These are phyloP conservation scores for Polytolypa hystricis DNA, from an alignment of 2,329 filamentous ascomycete genomes.

Conservation along the genomic window DNA sequence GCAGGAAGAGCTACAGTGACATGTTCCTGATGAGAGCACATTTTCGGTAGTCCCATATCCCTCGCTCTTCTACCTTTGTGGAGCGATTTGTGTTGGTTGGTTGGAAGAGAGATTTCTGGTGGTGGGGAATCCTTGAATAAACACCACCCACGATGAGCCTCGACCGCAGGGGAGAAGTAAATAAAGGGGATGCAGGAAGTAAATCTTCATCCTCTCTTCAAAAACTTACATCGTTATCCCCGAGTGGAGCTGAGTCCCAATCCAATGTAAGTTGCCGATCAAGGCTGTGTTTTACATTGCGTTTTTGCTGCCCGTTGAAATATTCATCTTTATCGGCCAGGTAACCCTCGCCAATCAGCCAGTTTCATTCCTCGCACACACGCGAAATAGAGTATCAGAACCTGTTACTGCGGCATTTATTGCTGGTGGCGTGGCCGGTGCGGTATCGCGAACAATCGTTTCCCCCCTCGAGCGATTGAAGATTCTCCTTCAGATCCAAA, in stretches of 20 bases:
- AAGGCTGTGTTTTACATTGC: no score
- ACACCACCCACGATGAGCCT: constrained; percentile 9
- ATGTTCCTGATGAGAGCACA: no score
- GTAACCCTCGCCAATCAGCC: neutral
- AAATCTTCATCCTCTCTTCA: constrained; percentile 1
- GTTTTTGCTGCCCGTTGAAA: no score
- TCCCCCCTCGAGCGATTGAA: constrained; percentile 92
- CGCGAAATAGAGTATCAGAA: constrained; percentile 48
- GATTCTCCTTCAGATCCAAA: constrained; percentile 96
- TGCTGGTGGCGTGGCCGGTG: constrained; percentile 85
- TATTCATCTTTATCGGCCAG: no score
- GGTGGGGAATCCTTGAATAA: no score
- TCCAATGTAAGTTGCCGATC: no score
- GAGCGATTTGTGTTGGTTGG: no score
- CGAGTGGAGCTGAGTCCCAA: neutral
- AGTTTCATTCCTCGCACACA: constrained; percentile 5
- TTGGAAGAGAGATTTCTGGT: no score
- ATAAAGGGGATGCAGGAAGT: constrained; percentile 3
- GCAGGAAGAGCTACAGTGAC: no score
- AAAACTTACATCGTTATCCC: constrained; percentile 2
- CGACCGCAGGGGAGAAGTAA: constrained; percentile 6
- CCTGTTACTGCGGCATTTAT: constrained; percentile 86
- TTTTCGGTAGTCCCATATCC: no score
- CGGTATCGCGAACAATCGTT: constrained; percentile 94
- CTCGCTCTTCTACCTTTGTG: no score